Evolutionary conservation across 768 basidiomycete genomes (phyloP).

Genomic region (Rhodotorula paludigena): DNA sequence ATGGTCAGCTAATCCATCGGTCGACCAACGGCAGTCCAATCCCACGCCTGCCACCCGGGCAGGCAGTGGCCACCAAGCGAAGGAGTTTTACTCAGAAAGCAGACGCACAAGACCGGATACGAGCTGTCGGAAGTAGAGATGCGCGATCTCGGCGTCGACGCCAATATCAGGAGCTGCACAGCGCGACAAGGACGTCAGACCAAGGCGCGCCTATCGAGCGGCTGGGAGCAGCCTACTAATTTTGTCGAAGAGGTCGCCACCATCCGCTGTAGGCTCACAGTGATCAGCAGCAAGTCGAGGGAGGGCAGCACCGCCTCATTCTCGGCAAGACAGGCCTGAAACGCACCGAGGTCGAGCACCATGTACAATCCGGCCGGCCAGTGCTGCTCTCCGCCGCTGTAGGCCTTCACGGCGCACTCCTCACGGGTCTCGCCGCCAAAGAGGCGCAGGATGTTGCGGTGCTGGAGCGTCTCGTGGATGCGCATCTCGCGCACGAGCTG

Average conservation of each 20-base stretch:
- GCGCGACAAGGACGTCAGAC: too few species aligned
- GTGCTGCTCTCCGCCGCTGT: background rate
- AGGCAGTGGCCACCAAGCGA: background rate
- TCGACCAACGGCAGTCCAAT: too few species aligned
- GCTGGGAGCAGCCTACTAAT: conserved; percentile 62
- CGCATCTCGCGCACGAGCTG: conserved; percentile 85
- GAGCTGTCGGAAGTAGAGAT: conserved; percentile 83
- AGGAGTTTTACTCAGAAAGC: background rate
- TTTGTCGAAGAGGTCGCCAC: conserved; percentile 96
- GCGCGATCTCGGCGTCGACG: conserved; percentile 76
- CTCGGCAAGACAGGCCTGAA: background rate
- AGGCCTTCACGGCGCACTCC: background rate
- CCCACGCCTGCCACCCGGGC: too few species aligned
- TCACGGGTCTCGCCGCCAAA: conserved; percentile 51
- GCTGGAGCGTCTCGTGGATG: conserved; percentile 74
- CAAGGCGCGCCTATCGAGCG: too few species aligned
- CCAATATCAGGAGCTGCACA: conserved; percentile 88
- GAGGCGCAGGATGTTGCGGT: conserved; percentile 76
- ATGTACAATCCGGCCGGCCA: conserved; percentile 85
- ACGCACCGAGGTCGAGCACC: conserved; percentile 64
- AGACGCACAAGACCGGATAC: conserved; percentile 68
- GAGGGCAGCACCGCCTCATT: background rate
- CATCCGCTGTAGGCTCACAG: conserved; percentile 56
- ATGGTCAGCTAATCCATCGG: background rate
- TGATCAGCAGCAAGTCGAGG: background rate